Percentiles rank a stretch among this genome's conserved stretches.
Evolutionary conservation across 306 rosid genomes (phyloP).

Genomic region (Herpetospermum pedunculosum): DNA sequence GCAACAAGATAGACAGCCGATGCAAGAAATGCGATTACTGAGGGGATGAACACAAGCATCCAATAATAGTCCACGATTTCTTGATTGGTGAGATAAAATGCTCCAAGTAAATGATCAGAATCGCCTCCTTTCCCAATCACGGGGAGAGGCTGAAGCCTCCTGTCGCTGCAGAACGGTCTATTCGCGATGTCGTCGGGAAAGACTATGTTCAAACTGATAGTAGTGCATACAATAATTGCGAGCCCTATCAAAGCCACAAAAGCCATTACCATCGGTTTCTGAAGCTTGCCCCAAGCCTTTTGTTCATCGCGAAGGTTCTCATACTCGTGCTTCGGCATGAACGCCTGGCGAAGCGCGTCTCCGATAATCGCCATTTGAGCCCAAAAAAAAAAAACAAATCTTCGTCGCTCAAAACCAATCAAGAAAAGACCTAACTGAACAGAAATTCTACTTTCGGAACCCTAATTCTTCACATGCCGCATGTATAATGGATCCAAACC

Average conservation of each 20-base stretch:
- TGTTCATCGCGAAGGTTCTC: slow-evolving; percentile 79
- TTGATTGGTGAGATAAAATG: slow-evolving; percentile 77
- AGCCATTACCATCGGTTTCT: slow-evolving; percentile 41
- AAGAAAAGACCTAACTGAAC: neutral
- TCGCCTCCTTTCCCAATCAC: slow-evolving; percentile 43
- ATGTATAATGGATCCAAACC: neutral
- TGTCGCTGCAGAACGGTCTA: slow-evolving; percentile 64
- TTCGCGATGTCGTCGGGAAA: slow-evolving; percentile 40
- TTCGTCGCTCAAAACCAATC: slow-evolving; percentile 2
- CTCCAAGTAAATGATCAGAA: slow-evolving; percentile 43
- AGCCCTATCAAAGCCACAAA: slow-evolving; percentile 21
- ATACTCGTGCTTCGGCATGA: slow-evolving; percentile 90
- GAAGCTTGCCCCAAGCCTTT: slow-evolving; percentile 75
- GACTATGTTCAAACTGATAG: slow-evolving; percentile 60
- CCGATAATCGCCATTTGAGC: slow-evolving; percentile 62
- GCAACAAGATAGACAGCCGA: slow-evolving; percentile 62
- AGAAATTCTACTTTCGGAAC: neutral
- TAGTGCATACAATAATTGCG: slow-evolving; percentile 24
- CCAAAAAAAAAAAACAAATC: neutral
- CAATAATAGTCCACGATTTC: slow-evolving; percentile 78
- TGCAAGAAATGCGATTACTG: slow-evolving; percentile 37
- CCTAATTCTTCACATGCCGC: neutral
- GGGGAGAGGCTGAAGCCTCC: slow-evolving; percentile 45
- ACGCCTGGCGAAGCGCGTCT: slow-evolving; percentile 92
- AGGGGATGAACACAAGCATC: slow-evolving; percentile 86